phyloP scores from a whole-genome alignment of 2,329 filamentous ascomycete genomes.

The Rhynchosporium agropyri region DNA sequence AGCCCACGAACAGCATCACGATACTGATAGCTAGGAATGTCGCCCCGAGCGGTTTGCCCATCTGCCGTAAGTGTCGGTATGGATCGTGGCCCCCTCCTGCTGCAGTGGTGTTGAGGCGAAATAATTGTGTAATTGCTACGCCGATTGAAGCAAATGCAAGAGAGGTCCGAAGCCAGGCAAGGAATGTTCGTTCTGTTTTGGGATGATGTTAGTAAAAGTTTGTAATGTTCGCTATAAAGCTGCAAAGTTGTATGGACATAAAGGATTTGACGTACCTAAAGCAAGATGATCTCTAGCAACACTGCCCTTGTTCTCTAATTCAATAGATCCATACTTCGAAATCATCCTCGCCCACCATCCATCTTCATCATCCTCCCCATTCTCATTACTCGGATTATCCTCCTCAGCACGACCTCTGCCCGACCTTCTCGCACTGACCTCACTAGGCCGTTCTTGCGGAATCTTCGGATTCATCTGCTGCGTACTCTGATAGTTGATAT shows the following conservation, averaged over 20 bases:
- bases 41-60: slow-evolving; percentile 75
- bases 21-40: slow-evolving; percentile 78
- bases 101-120: slow-evolving; percentile 72
- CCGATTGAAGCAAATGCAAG: slow-evolving; percentile 81
- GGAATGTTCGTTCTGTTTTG: slow-evolving; percentile 74
- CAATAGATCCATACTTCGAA: slow-evolving; percentile 56
- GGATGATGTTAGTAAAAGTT: slow-evolving; percentile 15
- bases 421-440: slow-evolving; percentile 25
- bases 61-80: slow-evolving; percentile 54
- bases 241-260: background rate
- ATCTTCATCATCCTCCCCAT: slow-evolving; percentile 34
- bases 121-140: slow-evolving; percentile 81
- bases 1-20: slow-evolving; percentile 73
- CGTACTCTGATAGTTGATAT: slow-evolving; percentile 36
- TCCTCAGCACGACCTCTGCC: slow-evolving; percentile 20
- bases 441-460: slow-evolving; percentile 20
- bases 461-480: slow-evolving; percentile 14
- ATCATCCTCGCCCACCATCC: slow-evolving; percentile 57
- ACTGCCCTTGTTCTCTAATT: slow-evolving; percentile 84
- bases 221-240: background rate
- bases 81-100: slow-evolving; percentile 36
- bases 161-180: slow-evolving; percentile 83
- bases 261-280: slow-evolving; percentile 55
- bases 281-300: slow-evolving; percentile 83
- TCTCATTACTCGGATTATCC: slow-evolving; percentile 18